Evolutionary conservation across 176 grass and related monocot species (phyloP).

Genomic region (Paspalum notatum): DNA sequence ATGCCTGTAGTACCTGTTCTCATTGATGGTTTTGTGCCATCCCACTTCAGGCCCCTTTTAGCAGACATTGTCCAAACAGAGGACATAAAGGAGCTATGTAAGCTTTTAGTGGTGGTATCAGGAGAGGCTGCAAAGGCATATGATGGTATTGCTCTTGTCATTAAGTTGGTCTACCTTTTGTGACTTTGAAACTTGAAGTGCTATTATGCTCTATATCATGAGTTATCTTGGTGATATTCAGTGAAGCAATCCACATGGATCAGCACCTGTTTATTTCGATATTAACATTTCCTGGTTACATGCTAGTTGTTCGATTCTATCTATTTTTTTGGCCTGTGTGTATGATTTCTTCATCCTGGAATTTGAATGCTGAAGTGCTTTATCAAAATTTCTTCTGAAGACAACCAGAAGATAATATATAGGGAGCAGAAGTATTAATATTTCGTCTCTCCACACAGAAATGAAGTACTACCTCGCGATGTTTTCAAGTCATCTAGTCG

Average conservation of each 20-base stretch:
- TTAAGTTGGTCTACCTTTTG: constrained; percentile 24
- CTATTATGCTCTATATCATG: background rate
- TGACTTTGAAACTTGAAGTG: background rate
- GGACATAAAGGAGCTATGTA: constrained; percentile 85
- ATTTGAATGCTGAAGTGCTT: constrained; percentile 32
- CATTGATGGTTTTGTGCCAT: constrained; percentile 43
- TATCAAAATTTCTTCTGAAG: constrained; percentile 15
- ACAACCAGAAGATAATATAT: background rate
- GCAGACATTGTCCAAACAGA: constrained; percentile 81
- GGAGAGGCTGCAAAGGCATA: constrained; percentile 68
- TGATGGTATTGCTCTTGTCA: constrained; percentile 55
- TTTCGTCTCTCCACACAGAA: background rate
- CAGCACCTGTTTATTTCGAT: constrained; percentile 12
- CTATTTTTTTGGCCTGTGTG: background rate
- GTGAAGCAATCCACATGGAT: constrained; percentile 33
- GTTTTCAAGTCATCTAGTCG: too few relatives aligned
- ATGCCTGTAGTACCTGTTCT: constrained; percentile 28
- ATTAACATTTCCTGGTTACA: background rate
- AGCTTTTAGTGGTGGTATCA: constrained; percentile 78
- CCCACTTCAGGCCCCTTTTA: constrained; percentile 85
- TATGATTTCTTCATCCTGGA: constrained; percentile 24
- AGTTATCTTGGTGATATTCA: constrained; percentile 18
- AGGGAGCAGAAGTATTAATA: background rate
- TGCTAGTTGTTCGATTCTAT: background rate
- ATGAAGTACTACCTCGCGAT: too few relatives aligned